Base-by-base conservation (phyloP, 768 basidiomycete species). In the Macrocybe gigantea region DNA sequence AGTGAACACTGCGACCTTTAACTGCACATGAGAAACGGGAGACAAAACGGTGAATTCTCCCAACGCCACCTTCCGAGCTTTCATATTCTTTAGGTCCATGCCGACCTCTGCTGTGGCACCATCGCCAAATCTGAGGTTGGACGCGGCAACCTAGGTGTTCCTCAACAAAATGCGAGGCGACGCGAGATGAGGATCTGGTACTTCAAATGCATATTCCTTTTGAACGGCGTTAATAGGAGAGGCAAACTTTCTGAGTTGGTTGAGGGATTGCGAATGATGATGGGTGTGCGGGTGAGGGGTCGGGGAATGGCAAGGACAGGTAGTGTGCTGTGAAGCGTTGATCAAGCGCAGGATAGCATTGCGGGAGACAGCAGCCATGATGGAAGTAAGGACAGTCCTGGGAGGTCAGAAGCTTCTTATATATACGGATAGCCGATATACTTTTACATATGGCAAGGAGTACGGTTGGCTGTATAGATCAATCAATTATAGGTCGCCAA, bases 171-270 rank as follows among this genome's bases (percentile, higher is more conserved):
- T 41, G 49, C 47, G 41, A 33, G 38, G 47, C 9, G 22, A 13
- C 37, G 2, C 7, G 15, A 36, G 41, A 1, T 38, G 14, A 8
- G 22, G 13, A 14, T 5, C 2, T 51, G 34, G 2, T 58, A 79
- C 86, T 77, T 95, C 93, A 59, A 94, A 95, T 0, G 93, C 93
- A 60, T 94, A 94, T 66, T 95, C 93, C 63, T 85, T 92, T 69
- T 89, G 72, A 3, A 82, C 68, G 1, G 64, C 56, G 32, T 86
- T 75, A 5, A 88, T 81, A 33, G 92, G 92, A 0, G 86, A 86
- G 9, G 91, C 91, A 49, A 87, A 79, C 61, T 69, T 81, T 53
- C 91, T 71, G 53, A 89, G 64, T 60, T 87, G 83, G 50, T 68
- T 78, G 44, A 83, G 58, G 31, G 79, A 74, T 39, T 72, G 70